Percentiles rank a stretch among this genome's conserved stretches.
Evolutionary conservation across 805 yeast genomes (phyloP).

Genomic region (Clavispora vitiphila): DNA sequence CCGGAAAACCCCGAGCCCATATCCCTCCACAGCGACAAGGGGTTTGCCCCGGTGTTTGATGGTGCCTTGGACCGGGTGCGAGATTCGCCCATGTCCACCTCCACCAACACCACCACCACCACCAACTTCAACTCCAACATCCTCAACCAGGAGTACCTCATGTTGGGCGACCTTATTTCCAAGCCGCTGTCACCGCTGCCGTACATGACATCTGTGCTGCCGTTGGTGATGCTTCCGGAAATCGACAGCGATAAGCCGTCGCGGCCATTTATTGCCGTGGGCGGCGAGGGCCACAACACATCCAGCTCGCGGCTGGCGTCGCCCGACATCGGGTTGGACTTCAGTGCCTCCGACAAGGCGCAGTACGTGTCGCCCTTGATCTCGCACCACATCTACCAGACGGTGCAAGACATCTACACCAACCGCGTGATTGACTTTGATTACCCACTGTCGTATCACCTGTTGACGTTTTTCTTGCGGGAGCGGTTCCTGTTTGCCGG

Average conservation of each 20-base stretch:
- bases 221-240: slow-evolving; percentile 8
- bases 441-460: slow-evolving; percentile 61
- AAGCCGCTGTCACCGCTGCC: slow-evolving; percentile 38
- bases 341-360: slow-evolving; percentile 10
- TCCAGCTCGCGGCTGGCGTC: slow-evolving; percentile 7
- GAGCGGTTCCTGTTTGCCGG: slow-evolving; percentile 51
- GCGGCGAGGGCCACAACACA: slow-evolving; percentile 15
- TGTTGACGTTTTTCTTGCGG: slow-evolving; percentile 51
- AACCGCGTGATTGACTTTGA: slow-evolving; percentile 48
- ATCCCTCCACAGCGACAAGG: background rate
- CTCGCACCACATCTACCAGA: slow-evolving; percentile 50
- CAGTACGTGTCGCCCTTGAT: slow-evolving; percentile 55
- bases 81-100: background rate
- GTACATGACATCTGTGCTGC: slow-evolving; percentile 20
- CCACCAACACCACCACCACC: slow-evolving; percentile 7
- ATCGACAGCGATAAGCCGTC: slow-evolving; percentile 19
- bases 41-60: background rate
- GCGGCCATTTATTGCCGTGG: slow-evolving; percentile 40
- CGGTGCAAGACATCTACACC: slow-evolving; percentile 45
- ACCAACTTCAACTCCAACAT: slow-evolving; percentile 38
- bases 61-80: background rate
- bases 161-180: slow-evolving; percentile 46
- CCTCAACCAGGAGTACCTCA: slow-evolving; percentile 46
- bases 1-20: background rate
- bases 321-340: slow-evolving; percentile 11